A percentile compares a stretch with the other conserved stretches of the same genome.
These are phyloP conservation scores for Nakazawaea ambrosiae DNA, from an alignment of 805 yeast genomes.

Conservation along the genomic window DNA sequence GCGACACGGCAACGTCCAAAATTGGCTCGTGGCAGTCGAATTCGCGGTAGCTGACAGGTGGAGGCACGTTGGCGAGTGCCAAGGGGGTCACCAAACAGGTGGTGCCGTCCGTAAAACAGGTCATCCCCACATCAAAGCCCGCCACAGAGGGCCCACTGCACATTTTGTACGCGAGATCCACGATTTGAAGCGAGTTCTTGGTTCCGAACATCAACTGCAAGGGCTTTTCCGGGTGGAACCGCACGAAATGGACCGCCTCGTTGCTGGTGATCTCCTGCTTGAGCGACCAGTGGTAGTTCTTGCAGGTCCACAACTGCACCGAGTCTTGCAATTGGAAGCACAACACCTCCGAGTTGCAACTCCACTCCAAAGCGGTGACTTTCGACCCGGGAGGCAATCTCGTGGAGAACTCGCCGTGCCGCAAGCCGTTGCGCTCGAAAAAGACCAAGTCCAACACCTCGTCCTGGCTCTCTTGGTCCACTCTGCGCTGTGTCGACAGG, in stretches of 20 bases:
- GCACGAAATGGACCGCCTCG: conserved; percentile 34
- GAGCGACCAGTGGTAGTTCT: conserved; percentile 93
- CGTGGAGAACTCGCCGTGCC: conserved; percentile 79
- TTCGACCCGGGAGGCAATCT: conserved; percentile 47
- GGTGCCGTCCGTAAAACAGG: conserved; percentile 73
- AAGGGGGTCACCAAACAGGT: conserved; percentile 74
- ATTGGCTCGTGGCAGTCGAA: conserved; percentile 49
- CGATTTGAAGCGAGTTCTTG: conserved; percentile 41
- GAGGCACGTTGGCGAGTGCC: conserved; percentile 83
- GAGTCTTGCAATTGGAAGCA: conserved; percentile 56
- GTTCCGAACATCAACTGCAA: conserved; percentile 65
- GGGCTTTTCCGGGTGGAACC: conserved; percentile 90
- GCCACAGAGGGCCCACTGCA: conserved; percentile 61
- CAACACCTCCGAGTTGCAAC: conserved; percentile 68
- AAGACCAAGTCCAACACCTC: conserved; percentile 54
- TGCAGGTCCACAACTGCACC: conserved; percentile 85
- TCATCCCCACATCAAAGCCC: conserved; percentile 73
- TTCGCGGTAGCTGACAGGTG: conserved; percentile 79
- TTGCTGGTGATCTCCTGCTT: conserved; percentile 62
- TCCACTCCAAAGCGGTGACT: conserved; percentile 64
- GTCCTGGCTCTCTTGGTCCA: conserved; percentile 43
- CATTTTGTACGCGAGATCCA: conserved; percentile 59
- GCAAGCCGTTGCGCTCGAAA: conserved; percentile 88
- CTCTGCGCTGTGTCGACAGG: conserved; percentile 69
- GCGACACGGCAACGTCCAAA: conserved; percentile 56